phyloP scores from a whole-genome alignment of 1,284 basidiomycete genomes.

The Schizophyllum commune region DNA sequence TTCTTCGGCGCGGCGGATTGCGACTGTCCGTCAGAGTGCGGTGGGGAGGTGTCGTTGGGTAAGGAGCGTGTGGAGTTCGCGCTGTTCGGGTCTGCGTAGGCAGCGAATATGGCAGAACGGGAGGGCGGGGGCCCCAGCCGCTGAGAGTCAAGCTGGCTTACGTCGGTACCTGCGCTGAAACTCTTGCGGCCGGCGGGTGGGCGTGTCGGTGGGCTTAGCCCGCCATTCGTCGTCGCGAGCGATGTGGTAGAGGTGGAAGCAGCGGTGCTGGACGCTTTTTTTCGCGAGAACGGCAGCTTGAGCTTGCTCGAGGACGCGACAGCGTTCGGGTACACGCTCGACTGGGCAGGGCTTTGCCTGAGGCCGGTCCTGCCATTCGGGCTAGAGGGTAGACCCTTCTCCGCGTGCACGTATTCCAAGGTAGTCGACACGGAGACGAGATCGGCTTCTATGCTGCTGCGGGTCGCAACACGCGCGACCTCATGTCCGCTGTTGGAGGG shows the following conservation, averaged over 20 bases:
- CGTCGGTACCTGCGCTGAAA: constrained; percentile 24
- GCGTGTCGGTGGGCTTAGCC: constrained; percentile 17
- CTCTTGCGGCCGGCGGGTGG: constrained; percentile 20
- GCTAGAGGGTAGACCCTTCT: constrained; percentile 27
- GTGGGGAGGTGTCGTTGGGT: constrained; percentile 29
- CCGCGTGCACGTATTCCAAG: constrained; percentile 32
- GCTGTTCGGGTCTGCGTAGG: constrained; percentile 37
- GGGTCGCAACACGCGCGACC: constrained; percentile 12
- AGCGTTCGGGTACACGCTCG: constrained; percentile 21
- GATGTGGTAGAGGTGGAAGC: constrained; percentile 15
- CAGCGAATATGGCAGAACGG: constrained; percentile 48
- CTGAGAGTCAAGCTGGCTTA: constrained; percentile 18
- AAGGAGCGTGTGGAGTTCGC: constrained; percentile 55
- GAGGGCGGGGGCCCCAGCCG: constrained; percentile 43
- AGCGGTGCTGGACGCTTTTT: constrained; percentile 19
- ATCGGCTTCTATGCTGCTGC: constrained; percentile 12
- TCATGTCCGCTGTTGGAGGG: not conserved
- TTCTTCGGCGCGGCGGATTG: not conserved
- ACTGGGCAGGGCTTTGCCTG: constrained; percentile 14
- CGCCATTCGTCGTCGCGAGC: constrained; percentile 9
- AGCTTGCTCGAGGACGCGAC: constrained; percentile 30
- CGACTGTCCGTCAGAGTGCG: not conserved
- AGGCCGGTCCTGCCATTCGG: constrained; percentile 26
- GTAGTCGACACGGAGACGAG: constrained; percentile 25
- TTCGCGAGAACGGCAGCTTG: constrained; percentile 32